Evolutionary conservation across 2,329 filamentous ascomycete genomes (phyloP).

Genomic region (Microcera coccophila): DNA sequence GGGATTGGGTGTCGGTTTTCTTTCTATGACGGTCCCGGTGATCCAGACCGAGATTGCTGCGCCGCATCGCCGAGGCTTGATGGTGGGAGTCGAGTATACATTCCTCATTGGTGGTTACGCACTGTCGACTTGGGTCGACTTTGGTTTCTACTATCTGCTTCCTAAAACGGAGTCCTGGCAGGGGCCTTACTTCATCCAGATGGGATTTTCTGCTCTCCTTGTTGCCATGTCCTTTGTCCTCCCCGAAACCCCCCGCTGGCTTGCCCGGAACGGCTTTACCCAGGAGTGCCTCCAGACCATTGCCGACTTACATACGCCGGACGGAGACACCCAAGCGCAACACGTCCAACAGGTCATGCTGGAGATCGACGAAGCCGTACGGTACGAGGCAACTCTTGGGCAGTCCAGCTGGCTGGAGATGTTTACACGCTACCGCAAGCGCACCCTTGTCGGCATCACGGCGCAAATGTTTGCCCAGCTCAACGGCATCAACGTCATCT

Average conservation of each 20-base stretch:
- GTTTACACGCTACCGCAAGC: conserved; percentile 40
- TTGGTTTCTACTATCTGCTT: conserved; percentile 11
- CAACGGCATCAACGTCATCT: conserved; percentile 41
- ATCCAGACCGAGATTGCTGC: conserved; percentile 17
- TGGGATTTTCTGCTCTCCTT: conserved; percentile 10
- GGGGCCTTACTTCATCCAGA: conserved; percentile 15
- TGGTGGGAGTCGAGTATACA: conserved; percentile 16
- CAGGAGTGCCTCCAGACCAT: conserved; percentile 35
- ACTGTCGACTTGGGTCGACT: conserved; percentile 15
- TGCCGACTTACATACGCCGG: conserved; percentile 38
- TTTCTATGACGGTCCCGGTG: conserved; percentile 14
- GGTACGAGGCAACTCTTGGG: conserved; percentile 11
- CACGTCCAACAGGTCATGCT: conserved; percentile 35
- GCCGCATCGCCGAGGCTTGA: conserved; percentile 14
- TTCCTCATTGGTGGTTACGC: conserved; percentile 15
- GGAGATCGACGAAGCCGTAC: conserved; percentile 7
- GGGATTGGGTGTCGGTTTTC: conserved; percentile 12
- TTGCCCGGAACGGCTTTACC: conserved; percentile 33
- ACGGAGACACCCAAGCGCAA: conserved; percentile 32
- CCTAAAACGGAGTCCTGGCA: conserved; percentile 11
- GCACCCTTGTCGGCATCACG: conserved; percentile 39
- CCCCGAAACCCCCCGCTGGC: conserved; percentile 38
- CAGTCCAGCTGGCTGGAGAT: conserved; percentile 31
- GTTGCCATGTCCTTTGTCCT: conserved; percentile 14
- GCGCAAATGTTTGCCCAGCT: conserved; percentile 40